Conservation (phyloP, 495 filamentous ascomycete genomes). For the Neurospora sp. region DNA sequence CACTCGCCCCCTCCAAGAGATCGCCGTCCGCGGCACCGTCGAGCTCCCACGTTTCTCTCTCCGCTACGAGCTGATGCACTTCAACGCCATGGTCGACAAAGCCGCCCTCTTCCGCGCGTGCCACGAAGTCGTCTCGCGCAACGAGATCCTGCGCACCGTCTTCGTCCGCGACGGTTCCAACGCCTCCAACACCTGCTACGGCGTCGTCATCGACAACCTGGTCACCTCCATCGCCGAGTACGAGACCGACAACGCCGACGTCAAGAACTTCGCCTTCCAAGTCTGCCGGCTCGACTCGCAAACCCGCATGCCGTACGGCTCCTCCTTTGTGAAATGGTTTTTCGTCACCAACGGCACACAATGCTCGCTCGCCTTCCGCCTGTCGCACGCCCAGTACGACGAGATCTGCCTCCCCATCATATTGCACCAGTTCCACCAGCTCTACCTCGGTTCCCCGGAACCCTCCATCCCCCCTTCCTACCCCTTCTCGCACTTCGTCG, state of each 20-base stretch:
- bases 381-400: conserved; percentile 70
- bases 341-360: conserved; percentile 41
- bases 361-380: conserved; percentile 52
- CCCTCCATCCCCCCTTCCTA: conserved; percentile 28
- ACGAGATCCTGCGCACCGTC: conserved; percentile 62
- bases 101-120: conserved; percentile 22
- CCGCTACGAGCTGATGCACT: conserved; percentile 32
- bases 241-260: conserved; percentile 41
- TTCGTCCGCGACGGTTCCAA: conserved; percentile 44
- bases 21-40: conserved; percentile 52
- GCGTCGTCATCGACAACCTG: conserved; percentile 51
- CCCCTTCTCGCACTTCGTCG: conserved; percentile 51
- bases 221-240: conserved; percentile 42
- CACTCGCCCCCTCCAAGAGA: conserved; percentile 53
- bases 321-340: conserved; percentile 53
- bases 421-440: conserved; percentile 33
- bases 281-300: conserved; percentile 42
- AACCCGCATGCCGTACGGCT: conserved; percentile 46
- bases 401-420: conserved; percentile 58
- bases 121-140: conserved; percentile 39
- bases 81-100: conserved; percentile 20
- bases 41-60: conserved; percentile 37
- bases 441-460: conserved; percentile 20
- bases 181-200: conserved; percentile 34
- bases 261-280: conserved; percentile 41